Percentiles rank a stretch among this genome's conserved stretches.
These are phyloP conservation scores for Fusarium succisae DNA, from an alignment of 2,329 filamentous ascomycete species.

Conservation along the genomic window DNA sequence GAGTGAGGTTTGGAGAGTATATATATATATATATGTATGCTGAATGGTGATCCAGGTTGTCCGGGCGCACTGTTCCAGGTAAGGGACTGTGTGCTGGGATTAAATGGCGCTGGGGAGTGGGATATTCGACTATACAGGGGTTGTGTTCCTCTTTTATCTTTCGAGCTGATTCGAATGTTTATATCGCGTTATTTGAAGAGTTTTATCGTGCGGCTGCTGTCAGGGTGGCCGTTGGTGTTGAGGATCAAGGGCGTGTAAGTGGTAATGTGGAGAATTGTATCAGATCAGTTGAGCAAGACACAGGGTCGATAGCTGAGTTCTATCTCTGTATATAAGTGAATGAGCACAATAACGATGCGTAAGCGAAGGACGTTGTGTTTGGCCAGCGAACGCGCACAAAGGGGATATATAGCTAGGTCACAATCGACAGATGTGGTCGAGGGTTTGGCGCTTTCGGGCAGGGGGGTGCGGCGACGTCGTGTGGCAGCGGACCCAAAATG, in stretches of 20 bases:
- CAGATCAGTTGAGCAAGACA: constrained; percentile 21
- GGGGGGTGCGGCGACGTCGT: constrained; percentile 48
- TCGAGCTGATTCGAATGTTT: constrained; percentile 7
- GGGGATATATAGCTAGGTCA: constrained; percentile 45
- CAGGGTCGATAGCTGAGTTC: constrained; percentile 13
- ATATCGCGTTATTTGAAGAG: constrained; percentile 19
- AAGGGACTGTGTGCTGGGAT: constrained; percentile 23
- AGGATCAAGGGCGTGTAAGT: constrained; percentile 29
- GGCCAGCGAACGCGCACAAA: constrained; percentile 37
- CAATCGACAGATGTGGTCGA: constrained; percentile 45
- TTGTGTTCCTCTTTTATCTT: constrained; percentile 27
- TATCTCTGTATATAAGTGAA: constrained; percentile 27
- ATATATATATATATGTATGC: constrained; percentile 28
- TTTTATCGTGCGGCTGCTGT: constrained; percentile 13
- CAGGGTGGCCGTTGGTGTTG: constrained; percentile 9
- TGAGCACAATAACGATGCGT: constrained; percentile 20
- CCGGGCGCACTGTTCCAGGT: constrained; percentile 19
- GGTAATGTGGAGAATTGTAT: constrained; percentile 19
- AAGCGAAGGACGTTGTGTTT: constrained; percentile 18
- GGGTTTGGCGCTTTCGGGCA: constrained; percentile 36
- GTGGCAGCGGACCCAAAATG: constrained; percentile 48
- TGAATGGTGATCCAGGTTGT: constrained; percentile 4
- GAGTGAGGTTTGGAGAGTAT: constrained; percentile 28
- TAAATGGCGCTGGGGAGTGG: constrained; percentile 7
- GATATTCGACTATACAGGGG: constrained; percentile 20